Evolutionary conservation across 2,329 filamentous ascomycete genomes (phyloP).

Genomic region (Penicillium corylophilum): DNA sequence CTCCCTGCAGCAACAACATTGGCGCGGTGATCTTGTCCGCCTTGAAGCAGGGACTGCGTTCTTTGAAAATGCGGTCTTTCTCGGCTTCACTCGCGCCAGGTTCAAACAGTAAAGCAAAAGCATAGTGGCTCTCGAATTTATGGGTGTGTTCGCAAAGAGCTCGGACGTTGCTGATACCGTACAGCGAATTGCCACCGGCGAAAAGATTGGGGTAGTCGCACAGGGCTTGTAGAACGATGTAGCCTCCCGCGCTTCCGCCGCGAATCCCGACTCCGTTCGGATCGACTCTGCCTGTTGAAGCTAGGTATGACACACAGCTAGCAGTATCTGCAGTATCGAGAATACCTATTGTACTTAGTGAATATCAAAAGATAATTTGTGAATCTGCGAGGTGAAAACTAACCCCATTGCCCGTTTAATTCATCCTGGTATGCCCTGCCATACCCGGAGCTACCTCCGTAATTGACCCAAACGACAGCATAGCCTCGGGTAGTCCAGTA

Average conservation of each 20-base stretch:
- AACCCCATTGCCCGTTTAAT: conserved; percentile 51
- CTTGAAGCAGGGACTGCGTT: conserved; percentile 50
- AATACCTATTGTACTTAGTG: not conserved
- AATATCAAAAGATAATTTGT: not conserved
- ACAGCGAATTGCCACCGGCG: conserved; percentile 49
- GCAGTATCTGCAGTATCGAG: not conserved
- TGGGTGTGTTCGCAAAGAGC: conserved; percentile 49
- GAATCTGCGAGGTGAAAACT: conserved; percentile 14
- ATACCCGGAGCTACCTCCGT: conserved; percentile 53
- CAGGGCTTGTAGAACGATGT: not conserved
- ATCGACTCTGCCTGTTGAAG: not conserved
- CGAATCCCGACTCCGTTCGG: not conserved
- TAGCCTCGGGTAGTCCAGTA: conserved; percentile 56
- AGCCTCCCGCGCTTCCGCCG: not conserved
- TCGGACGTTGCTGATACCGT: conserved; percentile 52
- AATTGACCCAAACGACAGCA: conserved; percentile 51
- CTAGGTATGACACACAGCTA: not conserved
- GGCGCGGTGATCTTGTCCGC: conserved; percentile 49
- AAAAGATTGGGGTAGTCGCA: not conserved
- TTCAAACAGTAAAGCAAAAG: conserved; percentile 43
- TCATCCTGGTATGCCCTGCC: conserved; percentile 50
- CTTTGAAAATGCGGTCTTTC: conserved; percentile 42
- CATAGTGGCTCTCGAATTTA: conserved; percentile 55
- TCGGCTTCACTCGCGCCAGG: conserved; percentile 37
- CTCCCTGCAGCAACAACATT: conserved; percentile 56